A percentile compares a stretch with the other conserved stretches of the same genome.
These are phyloP conservation scores for Alloteropsis semialata DNA, from an alignment of 176 grass and related monocot species.

Conservation along the genomic window DNA sequence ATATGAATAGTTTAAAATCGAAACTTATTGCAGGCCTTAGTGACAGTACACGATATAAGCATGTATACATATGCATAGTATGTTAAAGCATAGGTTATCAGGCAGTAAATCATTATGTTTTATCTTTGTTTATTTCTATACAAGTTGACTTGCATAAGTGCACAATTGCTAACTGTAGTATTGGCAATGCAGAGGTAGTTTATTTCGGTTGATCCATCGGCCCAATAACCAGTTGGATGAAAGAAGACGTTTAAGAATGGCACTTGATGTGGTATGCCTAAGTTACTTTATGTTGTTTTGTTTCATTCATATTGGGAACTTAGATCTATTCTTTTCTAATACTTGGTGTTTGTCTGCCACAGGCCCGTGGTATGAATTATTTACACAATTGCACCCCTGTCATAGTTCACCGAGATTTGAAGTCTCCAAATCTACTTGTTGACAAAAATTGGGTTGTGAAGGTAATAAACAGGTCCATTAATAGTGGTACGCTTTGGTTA, in stretches of 20 bases:
- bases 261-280: slow-evolving; percentile 91
- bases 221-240: slow-evolving; percentile 90
- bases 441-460: slow-evolving; percentile 99
- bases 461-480: slow-evolving; percentile 51
- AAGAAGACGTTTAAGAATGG: slow-evolving; percentile 83
- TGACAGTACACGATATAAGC: slow-evolving; percentile 4
- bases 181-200: slow-evolving; percentile 75
- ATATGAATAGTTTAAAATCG: background rate
- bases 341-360: slow-evolving; percentile 27
- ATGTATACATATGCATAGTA: background rate
- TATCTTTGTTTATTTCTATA: slow-evolving; percentile 9
- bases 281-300: slow-evolving; percentile 1
- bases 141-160: background rate
- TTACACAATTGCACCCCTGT: slow-evolving; percentile 92
- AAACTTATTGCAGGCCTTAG: background rate
- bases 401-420: slow-evolving; percentile 93
- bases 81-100: background rate
- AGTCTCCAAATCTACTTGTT: slow-evolving; percentile 97
- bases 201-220: slow-evolving; percentile 85
- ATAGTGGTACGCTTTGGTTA: background rate
- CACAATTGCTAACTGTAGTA: slow-evolving; percentile 28
- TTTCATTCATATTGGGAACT: slow-evolving; percentile 24
- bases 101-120: slow-evolving; percentile 16
- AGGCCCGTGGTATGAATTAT: slow-evolving; percentile 99
- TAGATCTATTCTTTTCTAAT: background rate